phyloP scores from a whole-genome alignment of 305 asterid species.

The Fraxinus angustifolia region DNA sequence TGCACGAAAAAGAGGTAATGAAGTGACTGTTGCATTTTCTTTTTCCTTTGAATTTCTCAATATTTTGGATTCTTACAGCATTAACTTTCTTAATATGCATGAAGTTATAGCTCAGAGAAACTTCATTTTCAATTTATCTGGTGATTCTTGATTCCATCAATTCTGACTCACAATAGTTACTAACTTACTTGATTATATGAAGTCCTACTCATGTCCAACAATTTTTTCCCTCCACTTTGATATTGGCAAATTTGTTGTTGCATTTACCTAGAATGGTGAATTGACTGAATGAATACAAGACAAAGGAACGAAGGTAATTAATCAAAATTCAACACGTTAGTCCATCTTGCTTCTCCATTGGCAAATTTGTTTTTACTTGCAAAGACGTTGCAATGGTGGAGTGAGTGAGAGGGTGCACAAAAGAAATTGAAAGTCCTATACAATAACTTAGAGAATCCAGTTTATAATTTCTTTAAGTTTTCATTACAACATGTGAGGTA shows the following conservation, averaged over 20 bases:
- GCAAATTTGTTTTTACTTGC: not conserved
- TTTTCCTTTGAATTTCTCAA: not conserved
- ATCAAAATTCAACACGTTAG: not conserved
- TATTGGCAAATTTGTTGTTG: not conserved
- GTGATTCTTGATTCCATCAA: not conserved
- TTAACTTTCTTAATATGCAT: not conserved
- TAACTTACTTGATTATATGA: not conserved
- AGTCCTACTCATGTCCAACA: not conserved
- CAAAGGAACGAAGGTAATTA: not conserved
- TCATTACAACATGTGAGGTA: not conserved
- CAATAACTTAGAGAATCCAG: not conserved
- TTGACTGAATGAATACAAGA: not conserved
- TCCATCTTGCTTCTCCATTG: not conserved
- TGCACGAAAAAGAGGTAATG: constrained; percentile 79
- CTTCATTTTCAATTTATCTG: not conserved
- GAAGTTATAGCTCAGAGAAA: not conserved
- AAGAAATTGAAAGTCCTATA: not conserved
- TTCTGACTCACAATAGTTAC: not conserved
- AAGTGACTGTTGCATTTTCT: not conserved
- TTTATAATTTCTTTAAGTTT: not conserved
- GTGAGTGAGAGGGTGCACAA: not conserved
- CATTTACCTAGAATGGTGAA: not conserved
- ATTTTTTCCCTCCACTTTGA: not conserved
- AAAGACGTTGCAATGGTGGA: not conserved
- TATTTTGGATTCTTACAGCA: not conserved